Conservation (phyloP, 1,284 basidiomycete genomes). For the Gymnopus androsaceus region DNA sequence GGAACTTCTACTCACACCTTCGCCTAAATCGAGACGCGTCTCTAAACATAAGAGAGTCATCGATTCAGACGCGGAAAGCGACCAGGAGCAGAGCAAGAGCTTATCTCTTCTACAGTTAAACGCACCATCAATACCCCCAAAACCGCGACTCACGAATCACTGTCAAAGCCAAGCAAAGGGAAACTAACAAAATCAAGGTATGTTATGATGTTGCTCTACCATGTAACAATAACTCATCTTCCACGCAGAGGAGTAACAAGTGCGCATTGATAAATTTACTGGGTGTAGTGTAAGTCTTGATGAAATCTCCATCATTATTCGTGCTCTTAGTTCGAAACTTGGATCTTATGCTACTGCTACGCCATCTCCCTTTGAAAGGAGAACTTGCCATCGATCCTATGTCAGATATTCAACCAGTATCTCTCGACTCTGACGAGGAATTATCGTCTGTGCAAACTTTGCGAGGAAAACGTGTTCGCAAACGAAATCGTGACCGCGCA, state of each 20-base stretch:
- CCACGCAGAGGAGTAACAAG: conserved; percentile 25
- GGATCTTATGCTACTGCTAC: background rate
- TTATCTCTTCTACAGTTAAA: conserved; percentile 33
- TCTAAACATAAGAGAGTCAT: conserved; percentile 3
- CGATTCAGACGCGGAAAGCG: conserved; percentile 8
- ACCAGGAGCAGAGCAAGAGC: conserved; percentile 19
- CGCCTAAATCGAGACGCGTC: conserved; percentile 9
- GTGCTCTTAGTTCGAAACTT: background rate
- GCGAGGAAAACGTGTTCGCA: conserved; percentile 57
- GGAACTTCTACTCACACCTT: conserved; percentile 18
- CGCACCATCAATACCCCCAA: conserved; percentile 40
- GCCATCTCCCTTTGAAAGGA: conserved; percentile 6
- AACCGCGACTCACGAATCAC: conserved; percentile 18
- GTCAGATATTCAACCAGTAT: background rate
- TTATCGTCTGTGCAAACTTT: conserved; percentile 3
- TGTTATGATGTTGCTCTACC: conserved; percentile 8
- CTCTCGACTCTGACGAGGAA: conserved; percentile 4
- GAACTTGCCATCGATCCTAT: conserved; percentile 20
- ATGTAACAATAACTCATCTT: background rate
- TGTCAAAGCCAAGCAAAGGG: conserved; percentile 15
- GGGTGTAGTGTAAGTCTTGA: conserved; percentile 17
- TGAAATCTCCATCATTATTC: background rate
- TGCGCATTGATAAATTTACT: conserved; percentile 31
- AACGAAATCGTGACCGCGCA: conserved; percentile 48
- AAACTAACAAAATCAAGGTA: conserved; percentile 37